phyloP scores from a whole-genome alignment of 2,329 filamentous ascomycete genomes.

The Fusarium agapanthi region DNA sequence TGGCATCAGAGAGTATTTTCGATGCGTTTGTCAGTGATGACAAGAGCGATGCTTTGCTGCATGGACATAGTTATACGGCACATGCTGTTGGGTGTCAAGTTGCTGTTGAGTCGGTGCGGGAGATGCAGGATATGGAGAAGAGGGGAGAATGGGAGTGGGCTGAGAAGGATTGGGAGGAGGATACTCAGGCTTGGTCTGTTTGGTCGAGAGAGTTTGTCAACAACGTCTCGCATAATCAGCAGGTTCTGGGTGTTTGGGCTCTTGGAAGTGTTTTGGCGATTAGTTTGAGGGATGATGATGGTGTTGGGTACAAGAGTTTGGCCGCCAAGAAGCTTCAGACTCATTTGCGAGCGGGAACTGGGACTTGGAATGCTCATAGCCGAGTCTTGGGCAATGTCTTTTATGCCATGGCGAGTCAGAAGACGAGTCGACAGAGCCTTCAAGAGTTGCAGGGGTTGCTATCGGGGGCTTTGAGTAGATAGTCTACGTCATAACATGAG shows the following conservation, averaged over 20 bases:
- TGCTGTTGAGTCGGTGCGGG: constrained; percentile 70
- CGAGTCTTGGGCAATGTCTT: constrained; percentile 66
- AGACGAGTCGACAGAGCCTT: constrained; percentile 45
- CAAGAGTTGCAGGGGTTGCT: constrained; percentile 31
- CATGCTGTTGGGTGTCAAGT: constrained; percentile 84
- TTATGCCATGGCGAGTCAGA: constrained; percentile 66
- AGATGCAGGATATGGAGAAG: constrained; percentile 67
- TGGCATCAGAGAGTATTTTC: constrained; percentile 79
- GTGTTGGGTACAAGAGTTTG: constrained; percentile 57
- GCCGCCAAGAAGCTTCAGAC: constrained; percentile 56
- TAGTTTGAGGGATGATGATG: constrained; percentile 53
- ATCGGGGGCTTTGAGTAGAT: constrained; percentile 17
- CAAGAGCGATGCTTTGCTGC: constrained; percentile 81
- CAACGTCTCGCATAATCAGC: constrained; percentile 62
- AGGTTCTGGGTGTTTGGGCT: constrained; percentile 74
- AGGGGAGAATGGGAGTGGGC: constrained; percentile 61
- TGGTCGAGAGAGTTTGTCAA: constrained; percentile 72
- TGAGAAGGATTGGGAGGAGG: constrained; percentile 12
- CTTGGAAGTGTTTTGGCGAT: constrained; percentile 80
- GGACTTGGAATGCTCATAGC: constrained; percentile 60
- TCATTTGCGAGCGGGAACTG: constrained; percentile 43
- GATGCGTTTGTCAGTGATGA: constrained; percentile 73
- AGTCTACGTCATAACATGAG: neutral
- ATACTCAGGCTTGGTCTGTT: constrained; percentile 66
- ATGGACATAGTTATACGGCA: constrained; percentile 88